Base-by-base conservation (phyloP, 495 filamentous ascomycete genomes). In the Lepidopterella palustris region DNA sequence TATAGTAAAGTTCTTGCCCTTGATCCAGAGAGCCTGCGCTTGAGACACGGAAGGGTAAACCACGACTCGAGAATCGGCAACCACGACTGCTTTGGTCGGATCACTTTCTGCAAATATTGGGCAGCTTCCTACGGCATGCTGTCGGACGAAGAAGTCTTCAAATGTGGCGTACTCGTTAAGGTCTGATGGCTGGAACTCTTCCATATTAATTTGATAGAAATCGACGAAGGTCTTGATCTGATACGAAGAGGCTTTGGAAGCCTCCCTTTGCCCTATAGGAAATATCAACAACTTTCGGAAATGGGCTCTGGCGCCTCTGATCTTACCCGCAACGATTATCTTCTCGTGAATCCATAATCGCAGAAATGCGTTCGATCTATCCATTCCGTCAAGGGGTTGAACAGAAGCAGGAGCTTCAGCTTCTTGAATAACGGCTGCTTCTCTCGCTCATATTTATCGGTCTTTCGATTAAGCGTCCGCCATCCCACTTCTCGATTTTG, bases 91-190 rank as follows among this genome's bases (percentile, higher is more conserved):
- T 0, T 65, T 57, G 0, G 58, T 54, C 20, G 69, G 64, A 59
- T 78, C 65, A 8, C 70, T 67, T 5, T 66, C 63, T 9, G 70
- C 69, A 25, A 65, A 63, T 25, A 76, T 72, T 0, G 76, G 76
- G 3, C 78, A 65, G 13, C 68, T 61, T 0, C 62, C 70, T 4
- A 68, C 66, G 15, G 64, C 67, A 57, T 78, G 74, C 18, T 66
- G 65, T 9, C 78, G 75, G 8, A 74, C 66, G 63, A 79, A 79
- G 68, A 79, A 80, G 26, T 75, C 70, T 57, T 79, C 73, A 63
- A 54, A 59, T 66, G 28, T 61, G 50, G 0, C 68, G 59, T 76
- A 78, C 20, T 56, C 64, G 8, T 60, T 42, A n/a, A 59, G 56
- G 42, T 75, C 68, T 8, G 68, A 69, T 1, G 70, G 72, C 6